Evolutionary conservation across 768 basidiomycete species (phyloP).

Genomic region (Russula lepida): DNA sequence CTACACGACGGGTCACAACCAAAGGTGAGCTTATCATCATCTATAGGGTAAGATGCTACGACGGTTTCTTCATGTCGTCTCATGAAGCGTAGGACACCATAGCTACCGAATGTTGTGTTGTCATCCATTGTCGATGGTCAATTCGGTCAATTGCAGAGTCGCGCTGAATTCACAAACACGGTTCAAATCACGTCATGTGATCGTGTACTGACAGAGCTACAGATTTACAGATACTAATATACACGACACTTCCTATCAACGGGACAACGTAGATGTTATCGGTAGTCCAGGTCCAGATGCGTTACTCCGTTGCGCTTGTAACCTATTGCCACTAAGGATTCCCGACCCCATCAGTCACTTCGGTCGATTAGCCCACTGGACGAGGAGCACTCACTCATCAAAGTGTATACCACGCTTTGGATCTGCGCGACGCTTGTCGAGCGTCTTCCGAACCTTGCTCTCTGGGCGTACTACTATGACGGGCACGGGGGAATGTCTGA

Average conservation of each 20-base stretch:
- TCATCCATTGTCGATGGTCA: slow-evolving; percentile 24
- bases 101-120: slow-evolving; percentile 53
- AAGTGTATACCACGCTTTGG: slow-evolving; percentile 84
- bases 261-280: slow-evolving; percentile 10
- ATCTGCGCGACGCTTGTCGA: slow-evolving; percentile 80
- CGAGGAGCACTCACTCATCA: slow-evolving; percentile 40
- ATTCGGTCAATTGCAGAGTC: background rate
- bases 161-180: background rate
- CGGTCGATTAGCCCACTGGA: background rate
- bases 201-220: slow-evolving; percentile 1
- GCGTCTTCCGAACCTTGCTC: slow-evolving; percentile 73
- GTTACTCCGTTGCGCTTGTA: slow-evolving; percentile 7
- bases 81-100: slow-evolving; percentile 57
- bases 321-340: background rate
- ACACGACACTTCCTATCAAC: slow-evolving; percentile 7
- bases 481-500: slow-evolving; percentile 89
- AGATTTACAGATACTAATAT: background rate
- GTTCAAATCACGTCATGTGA: slow-evolving; percentile 18
- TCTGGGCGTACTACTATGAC: slow-evolving; percentile 93
- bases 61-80: slow-evolving; percentile 41
- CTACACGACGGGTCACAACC: slow-evolving; percentile 57
- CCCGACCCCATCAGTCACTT: background rate
- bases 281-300: background rate
- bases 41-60: slow-evolving; percentile 65
- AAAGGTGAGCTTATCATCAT: slow-evolving; percentile 57